These are phyloP conservation scores for Neopestalotiopsis sp. DNA, from an alignment of 2,329 filamentous ascomycete genomes.

Conservation along the genomic window DNA sequence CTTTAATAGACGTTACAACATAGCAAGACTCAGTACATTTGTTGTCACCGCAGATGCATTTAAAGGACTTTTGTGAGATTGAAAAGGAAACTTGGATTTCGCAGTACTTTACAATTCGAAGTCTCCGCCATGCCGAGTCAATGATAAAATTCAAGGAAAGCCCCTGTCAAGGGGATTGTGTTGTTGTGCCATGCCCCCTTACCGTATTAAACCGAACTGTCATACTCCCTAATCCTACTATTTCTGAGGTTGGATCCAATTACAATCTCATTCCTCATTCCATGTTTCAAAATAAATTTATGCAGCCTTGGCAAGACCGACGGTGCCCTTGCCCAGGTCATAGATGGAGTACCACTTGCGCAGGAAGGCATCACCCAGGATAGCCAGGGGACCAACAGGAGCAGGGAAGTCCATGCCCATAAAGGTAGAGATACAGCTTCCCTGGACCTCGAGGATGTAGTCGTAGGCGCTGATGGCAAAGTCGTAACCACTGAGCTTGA, in stretches of 20 bases:
- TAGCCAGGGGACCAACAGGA: constrained; percentile 88
- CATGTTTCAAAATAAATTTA: constrained; percentile 24
- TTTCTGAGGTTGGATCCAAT: not conserved
- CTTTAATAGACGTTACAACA: not conserved
- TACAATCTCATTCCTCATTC: not conserved
- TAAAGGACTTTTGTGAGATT: not conserved
- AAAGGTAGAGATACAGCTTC: constrained; percentile 95
- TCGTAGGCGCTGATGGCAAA: constrained; percentile 89
- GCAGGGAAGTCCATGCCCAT: constrained; percentile 95
- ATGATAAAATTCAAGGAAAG: constrained; percentile 10
- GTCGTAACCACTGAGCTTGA: constrained; percentile 88
- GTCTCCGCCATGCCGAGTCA: constrained; percentile 1
- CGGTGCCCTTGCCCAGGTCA: constrained; percentile 85
- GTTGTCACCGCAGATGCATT: not conserved
- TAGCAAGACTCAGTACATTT: not conserved
- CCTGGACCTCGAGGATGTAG: constrained; percentile 95
- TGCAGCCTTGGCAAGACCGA: constrained; percentile 88
- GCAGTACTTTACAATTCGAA: not conserved
- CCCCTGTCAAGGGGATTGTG: not conserved
- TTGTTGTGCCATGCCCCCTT: not conserved
- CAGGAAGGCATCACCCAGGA: constrained; percentile 87
- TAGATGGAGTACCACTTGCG: constrained; percentile 96
- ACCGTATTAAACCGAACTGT: not conserved
- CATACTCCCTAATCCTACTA: not conserved
- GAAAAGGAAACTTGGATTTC: not conserved